Conservation (phyloP, 345 rosid species). For the Eucalyptus tenuipes region DNA sequence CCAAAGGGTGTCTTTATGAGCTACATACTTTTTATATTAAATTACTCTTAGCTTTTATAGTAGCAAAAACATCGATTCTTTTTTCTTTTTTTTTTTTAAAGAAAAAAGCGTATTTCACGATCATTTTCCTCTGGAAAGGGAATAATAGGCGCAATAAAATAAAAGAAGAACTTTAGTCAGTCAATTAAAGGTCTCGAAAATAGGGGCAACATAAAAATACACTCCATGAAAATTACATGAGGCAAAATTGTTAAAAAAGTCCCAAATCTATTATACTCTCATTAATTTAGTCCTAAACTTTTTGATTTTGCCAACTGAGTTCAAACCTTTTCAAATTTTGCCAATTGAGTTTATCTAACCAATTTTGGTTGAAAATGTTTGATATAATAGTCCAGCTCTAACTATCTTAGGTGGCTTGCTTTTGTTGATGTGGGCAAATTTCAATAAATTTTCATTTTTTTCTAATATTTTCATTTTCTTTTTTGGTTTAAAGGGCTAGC, state of each 20-base stretch:
- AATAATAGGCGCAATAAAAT: no score
- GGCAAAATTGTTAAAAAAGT: no score
- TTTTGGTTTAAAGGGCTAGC: rapidly evolving
- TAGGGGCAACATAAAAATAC: background rate
- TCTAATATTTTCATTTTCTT: no score
- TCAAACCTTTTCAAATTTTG: rapidly evolving
- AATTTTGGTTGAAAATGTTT: no score
- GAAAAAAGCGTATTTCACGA: background rate
- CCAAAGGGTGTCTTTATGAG: background rate
- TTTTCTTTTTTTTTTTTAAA: rapidly evolving
- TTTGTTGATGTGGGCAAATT: background rate
- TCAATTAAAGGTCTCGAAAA: background rate
- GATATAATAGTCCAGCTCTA: rapidly evolving
- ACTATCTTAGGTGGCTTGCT: rapidly evolving
- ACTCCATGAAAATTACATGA: no score
- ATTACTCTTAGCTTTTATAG: background rate
- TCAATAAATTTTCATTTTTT: no score
- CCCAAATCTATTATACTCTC: no score
- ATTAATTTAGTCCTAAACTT: rapidly evolving
- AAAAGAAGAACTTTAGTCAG: background rate
- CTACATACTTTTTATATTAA: background rate
- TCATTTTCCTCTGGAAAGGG: background rate
- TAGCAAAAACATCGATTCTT: background rate
- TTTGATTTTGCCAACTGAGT: no score
- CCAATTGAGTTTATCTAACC: rapidly evolving